Evolutionary conservation across 768 basidiomycete species (phyloP).

Genomic region (Tricholoma sp.): DNA sequence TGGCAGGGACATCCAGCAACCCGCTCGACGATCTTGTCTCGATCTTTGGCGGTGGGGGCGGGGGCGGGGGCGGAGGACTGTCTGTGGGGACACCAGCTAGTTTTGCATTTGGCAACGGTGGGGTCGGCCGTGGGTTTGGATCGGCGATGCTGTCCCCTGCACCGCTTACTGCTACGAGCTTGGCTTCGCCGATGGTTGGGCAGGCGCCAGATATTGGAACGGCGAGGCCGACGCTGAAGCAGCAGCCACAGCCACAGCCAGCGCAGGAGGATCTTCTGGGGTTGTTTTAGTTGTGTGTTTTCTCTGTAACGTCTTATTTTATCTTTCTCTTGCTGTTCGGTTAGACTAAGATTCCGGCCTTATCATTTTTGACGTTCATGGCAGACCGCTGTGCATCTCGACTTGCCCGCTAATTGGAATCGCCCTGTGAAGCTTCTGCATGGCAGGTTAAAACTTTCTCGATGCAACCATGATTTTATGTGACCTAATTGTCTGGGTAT

Average conservation of each 20-base stretch:
- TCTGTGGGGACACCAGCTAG: slow-evolving; percentile 16
- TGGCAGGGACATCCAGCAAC: slow-evolving; percentile 79
- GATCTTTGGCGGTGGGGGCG: slow-evolving; percentile 69
- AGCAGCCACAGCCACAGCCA: slow-evolving; percentile 24
- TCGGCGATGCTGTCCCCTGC: slow-evolving; percentile 23
- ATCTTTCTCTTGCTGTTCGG: background rate
- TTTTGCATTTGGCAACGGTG: slow-evolving; percentile 16
- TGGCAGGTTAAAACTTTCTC: no score
- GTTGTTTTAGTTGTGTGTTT: slow-evolving; percentile 35
- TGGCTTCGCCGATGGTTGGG: slow-evolving; percentile 17
- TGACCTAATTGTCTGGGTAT: no score
- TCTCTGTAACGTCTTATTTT: background rate
- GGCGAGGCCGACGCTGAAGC: background rate
- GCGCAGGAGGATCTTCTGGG: slow-evolving; percentile 48
- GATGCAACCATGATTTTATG: no score
- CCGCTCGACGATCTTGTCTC: slow-evolving; percentile 92
- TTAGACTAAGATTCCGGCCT: background rate
- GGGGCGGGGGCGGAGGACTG: slow-evolving; percentile 30
- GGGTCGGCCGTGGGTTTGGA: slow-evolving; percentile 17
- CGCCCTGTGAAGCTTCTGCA: no score
- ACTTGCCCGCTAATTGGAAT: no score
- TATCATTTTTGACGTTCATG: no score
- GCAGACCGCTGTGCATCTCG: no score
- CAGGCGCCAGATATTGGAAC: slow-evolving; percentile 3
- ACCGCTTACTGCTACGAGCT: slow-evolving; percentile 18